Conservation (phyloP, 352 stramenopile genomes). For the Pseudoperonospora humuli region DNA sequence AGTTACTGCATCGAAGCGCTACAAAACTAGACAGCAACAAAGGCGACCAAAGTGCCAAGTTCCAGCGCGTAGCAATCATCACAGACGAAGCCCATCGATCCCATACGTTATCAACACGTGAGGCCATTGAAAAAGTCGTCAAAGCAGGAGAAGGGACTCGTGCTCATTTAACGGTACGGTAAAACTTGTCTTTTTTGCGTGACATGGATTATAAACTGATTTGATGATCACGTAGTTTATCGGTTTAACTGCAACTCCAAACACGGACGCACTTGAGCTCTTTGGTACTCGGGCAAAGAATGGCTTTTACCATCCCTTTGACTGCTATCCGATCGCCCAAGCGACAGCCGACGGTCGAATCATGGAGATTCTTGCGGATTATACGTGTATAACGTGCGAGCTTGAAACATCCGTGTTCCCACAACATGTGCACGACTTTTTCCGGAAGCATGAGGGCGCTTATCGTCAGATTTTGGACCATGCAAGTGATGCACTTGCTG, state of each 20-base stretch:
- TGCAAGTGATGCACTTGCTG: slow-evolving; percentile 46
- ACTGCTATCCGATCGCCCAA: slow-evolving; percentile 65
- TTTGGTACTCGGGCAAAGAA: slow-evolving; percentile 36
- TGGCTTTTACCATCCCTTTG: slow-evolving; percentile 34
- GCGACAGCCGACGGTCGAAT: slow-evolving; percentile 47
- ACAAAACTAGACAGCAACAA: background rate
- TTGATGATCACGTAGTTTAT: slow-evolving; percentile 44
- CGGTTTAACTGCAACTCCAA: slow-evolving; percentile 75
- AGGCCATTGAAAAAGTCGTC: slow-evolving; percentile 62
- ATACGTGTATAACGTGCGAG: slow-evolving; percentile 43
- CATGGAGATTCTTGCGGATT: slow-evolving; percentile 60
- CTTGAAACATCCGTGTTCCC: slow-evolving; percentile 54
- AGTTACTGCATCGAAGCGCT: slow-evolving; percentile 45
- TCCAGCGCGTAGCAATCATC: slow-evolving; percentile 68
- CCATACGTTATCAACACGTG: slow-evolving; percentile 53
- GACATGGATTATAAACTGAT: background rate
- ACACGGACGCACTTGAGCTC: slow-evolving; percentile 50
- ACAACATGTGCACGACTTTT: slow-evolving; percentile 20
- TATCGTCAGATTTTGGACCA: slow-evolving; percentile 49
- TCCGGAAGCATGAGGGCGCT: slow-evolving; percentile 19
- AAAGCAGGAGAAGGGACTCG: slow-evolving; percentile 31
- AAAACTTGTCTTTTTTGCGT: background rate
- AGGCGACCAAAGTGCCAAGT: slow-evolving; percentile 8
- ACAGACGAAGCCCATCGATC: slow-evolving; percentile 81
- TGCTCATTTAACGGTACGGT: slow-evolving; percentile 34